Conservation (phyloP, 1,139 yeast genomes). For the Suhomyces atakaporum region DNA sequence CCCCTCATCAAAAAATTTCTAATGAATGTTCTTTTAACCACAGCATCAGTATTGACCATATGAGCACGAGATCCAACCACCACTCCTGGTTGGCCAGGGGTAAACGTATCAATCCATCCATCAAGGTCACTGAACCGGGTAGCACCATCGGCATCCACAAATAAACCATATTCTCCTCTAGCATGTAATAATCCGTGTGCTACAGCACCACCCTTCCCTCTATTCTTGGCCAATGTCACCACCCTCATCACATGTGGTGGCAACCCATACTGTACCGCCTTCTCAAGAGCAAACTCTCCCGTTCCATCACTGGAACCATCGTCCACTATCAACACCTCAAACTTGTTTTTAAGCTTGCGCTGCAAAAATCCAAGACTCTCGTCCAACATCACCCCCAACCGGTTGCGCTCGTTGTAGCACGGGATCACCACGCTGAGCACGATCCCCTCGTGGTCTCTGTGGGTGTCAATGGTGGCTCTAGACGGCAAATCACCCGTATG, state of each 20-base stretch:
- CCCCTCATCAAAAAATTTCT: conserved; percentile 94
- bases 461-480: conserved; percentile 25
- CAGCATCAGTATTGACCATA: conserved; percentile 95
- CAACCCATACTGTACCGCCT: conserved; percentile 56
- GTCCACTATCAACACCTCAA: conserved; percentile 85
- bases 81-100: conserved; percentile 46
- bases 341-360: conserved; percentile 33
- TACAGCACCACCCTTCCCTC: conserved; percentile 99
- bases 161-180: conserved; percentile 72
- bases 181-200: conserved; percentile 84
- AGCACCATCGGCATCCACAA: conserved; percentile 99
- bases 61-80: conserved; percentile 96
- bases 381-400: conserved; percentile 74
- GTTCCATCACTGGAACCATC: conserved; percentile 91
- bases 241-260: conserved; percentile 67
- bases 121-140: conserved; percentile 72
- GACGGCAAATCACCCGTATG: conserved; percentile 30
- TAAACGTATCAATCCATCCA: conserved; percentile 51
- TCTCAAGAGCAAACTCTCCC: conserved; percentile 63
- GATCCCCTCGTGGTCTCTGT: conserved; percentile 27
- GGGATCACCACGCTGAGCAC: conserved; percentile 81
- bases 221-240: conserved; percentile 63
- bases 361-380: conserved; percentile 68
- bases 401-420: conserved; percentile 79
- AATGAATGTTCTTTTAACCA: conserved; percentile 84